These are phyloP conservation scores for Neofusicoccum laricinum DNA, from an alignment of 2,329 filamentous ascomycete genomes.

Conservation along the genomic window DNA sequence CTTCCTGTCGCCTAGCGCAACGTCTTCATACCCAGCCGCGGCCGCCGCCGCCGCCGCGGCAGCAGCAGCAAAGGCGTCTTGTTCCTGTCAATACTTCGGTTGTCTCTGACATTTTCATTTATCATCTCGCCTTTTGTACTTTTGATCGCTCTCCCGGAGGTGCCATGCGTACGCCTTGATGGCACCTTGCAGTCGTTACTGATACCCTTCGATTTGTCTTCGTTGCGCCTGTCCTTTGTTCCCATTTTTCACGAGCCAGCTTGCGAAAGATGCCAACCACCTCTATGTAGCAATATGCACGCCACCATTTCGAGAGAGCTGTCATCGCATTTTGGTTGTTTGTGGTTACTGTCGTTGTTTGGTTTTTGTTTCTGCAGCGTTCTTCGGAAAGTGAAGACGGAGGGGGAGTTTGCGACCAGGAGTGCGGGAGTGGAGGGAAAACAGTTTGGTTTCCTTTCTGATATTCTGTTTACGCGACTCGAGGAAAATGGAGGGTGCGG, in stretches of 20 bases:
- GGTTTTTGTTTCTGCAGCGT: neutral
- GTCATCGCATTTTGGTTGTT: neutral
- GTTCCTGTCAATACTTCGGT: constrained; percentile 11
- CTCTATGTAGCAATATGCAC: constrained; percentile 5
- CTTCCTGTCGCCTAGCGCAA: neutral
- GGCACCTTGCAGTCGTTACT: constrained; percentile 16
- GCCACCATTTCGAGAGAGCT: neutral
- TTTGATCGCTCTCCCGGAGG: constrained; percentile 8
- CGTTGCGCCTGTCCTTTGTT: neutral
- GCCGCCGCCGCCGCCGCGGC: neutral
- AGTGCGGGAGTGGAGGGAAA: neutral
- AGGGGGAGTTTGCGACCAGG: neutral
- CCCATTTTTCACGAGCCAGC: constrained; percentile 1
- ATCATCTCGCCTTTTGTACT: neutral
- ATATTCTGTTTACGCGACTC: neutral
- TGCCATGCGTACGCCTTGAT: constrained; percentile 3
- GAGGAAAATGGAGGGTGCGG: neutral
- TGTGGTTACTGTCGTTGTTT: constrained; percentile 4
- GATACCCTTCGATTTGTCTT: constrained; percentile 14
- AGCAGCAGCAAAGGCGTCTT: neutral
- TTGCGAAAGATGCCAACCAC: neutral
- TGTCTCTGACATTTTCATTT: neutral
- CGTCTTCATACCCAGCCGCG: neutral
- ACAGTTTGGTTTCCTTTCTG: neutral
- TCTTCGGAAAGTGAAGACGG: neutral